Conservation (phyloP, 2,329 filamentous ascomycete species). For the Cladophialophora carrionii region DNA sequence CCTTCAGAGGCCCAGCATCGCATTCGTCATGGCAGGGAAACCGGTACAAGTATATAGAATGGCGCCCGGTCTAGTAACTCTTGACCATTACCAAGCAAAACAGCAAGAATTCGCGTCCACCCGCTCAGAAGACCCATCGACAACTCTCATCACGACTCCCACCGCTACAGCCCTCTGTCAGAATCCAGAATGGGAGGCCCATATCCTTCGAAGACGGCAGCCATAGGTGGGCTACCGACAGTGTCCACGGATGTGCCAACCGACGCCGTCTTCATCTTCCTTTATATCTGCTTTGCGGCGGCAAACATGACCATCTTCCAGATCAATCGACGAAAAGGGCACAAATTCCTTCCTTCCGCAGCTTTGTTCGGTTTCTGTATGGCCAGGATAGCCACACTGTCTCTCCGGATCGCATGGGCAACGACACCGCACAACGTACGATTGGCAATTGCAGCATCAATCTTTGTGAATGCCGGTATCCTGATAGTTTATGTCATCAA, state of each 20-base stretch:
- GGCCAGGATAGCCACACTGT: conserved; percentile 51
- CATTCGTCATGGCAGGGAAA: conserved; percentile 1
- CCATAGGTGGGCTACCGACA: conserved; percentile 56
- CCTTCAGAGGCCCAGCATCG: background rate
- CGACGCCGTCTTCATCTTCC: conserved; percentile 63
- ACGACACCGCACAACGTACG: conserved; percentile 47
- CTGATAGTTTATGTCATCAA: conserved; percentile 77
- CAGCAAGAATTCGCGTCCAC: background rate
- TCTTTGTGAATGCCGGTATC: conserved; percentile 76
- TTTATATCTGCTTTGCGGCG: conserved; percentile 50
- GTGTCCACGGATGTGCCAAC: conserved; percentile 54
- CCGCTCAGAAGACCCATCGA: background rate
- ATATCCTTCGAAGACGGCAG: conserved; percentile 42
- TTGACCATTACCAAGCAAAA: background rate
- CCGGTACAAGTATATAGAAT: conserved; percentile 4
- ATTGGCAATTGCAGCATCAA: conserved; percentile 61
- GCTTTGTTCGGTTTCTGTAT: conserved; percentile 56
- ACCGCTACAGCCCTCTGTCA: background rate
- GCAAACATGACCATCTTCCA: conserved; percentile 53
- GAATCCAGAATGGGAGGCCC: conserved; percentile 29
- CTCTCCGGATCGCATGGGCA: conserved; percentile 61
- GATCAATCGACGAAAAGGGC: conserved; percentile 47
- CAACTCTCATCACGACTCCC: background rate
- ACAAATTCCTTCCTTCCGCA: conserved; percentile 56
- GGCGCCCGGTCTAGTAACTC: background rate